phyloP scores from a whole-genome alignment of 1,139 yeast species.

The Suhomyces yuchorum region DNA sequence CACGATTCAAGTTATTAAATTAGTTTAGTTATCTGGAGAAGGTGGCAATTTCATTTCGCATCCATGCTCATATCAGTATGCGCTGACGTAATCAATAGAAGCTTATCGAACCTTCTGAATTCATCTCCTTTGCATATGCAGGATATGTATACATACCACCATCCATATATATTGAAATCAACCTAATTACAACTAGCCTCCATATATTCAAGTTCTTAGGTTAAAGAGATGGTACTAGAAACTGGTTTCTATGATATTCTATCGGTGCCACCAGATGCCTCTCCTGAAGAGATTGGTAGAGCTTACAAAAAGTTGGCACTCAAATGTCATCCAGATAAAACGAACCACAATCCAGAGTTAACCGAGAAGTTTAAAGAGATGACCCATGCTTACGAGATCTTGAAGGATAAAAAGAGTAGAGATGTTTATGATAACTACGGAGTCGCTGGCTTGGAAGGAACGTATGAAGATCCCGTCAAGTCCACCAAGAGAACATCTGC shows the following conservation, averaged over 20 bases:
- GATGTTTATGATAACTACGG: constrained; percentile 43
- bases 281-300: constrained; percentile 43
- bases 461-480: constrained; percentile 18
- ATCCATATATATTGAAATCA: neutral
- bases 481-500: constrained; percentile 8
- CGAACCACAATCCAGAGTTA: constrained; percentile 45
- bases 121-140: constrained; percentile 3
- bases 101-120: constrained; percentile 15
- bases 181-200: neutral
- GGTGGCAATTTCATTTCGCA: neutral
- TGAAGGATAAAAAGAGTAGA: constrained; percentile 35
- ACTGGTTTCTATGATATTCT: constrained; percentile 43
- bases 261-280: constrained; percentile 35
- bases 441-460: constrained; percentile 41
- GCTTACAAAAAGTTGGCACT: constrained; percentile 45
- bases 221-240: constrained; percentile 29
- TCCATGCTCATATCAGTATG: neutral
- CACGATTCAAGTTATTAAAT: too few relatives aligned
- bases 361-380: constrained; percentile 49
- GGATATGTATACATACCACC: neutral
- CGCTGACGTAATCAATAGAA: constrained; percentile 14
- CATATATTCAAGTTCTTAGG: neutral
- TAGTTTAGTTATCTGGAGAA: too few relatives aligned
- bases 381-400: constrained; percentile 46
- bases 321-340: constrained; percentile 51